Evolutionary conservation across 768 basidiomycete species (phyloP), one percentile per base, ranked within the genome.

Genomic region (Kwoniella sp.): DNA sequence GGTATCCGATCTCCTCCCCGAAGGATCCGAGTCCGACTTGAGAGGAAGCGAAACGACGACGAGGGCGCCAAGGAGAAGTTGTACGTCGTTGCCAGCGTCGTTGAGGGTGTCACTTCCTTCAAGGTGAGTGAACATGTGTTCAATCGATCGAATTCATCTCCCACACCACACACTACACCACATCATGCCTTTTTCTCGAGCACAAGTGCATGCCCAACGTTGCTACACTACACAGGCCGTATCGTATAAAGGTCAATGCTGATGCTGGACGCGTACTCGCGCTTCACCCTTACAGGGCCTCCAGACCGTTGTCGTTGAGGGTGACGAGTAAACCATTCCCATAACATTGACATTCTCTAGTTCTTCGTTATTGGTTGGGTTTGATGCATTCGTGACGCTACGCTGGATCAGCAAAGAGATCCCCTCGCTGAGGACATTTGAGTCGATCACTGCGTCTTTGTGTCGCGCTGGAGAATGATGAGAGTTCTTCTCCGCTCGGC

Each of bases 1-100:
- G 96, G 96, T 58, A 88, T 99, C 84, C 94, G 94, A 86, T 88
- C 87, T 65, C 91, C 93, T 30, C 96, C 95, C 29, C 90, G 91
- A 79, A 86, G 96, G 71, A 83, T 98, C 82, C 86, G 96, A 63
- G 88, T 99, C 55, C 90, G 92, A 82, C 89, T 98, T 65, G 93
- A 96, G 86, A 91, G 95, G 77, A 95, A 94, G 85, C 91, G 96
- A 78, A 98, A 98, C 82, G 95, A 99, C 83, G 94, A 97, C 75
- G 95, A 99, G 85, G 90, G 89, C 76, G 95, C 96, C 65, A 96
- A 94, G 85, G 94, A 95, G 86, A 96, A 94, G 85, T 89, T 96
- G 62, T 97, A 84, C 86, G 94, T 91, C 30, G 92, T 93, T 81
- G 93, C 91, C 69, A 87, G 87, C 65, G 86, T 90, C 79, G 88